These are phyloP conservation scores for Plasmodium falciparum DNA, from an alignment of 169 alveolate species.

Conservation along the genomic window DNA sequence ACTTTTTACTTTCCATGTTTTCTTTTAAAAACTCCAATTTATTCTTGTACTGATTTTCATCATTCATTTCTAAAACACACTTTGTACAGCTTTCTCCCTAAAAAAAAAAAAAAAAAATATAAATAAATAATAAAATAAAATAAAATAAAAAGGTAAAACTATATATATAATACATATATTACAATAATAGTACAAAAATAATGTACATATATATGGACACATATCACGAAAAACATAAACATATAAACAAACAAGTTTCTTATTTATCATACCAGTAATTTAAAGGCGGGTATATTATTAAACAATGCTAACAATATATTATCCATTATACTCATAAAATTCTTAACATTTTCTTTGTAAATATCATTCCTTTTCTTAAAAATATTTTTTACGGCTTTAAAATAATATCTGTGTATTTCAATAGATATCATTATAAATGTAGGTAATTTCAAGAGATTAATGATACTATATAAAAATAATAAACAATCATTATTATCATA, in stretches of 20 bases:
- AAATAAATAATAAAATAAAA: background rate
- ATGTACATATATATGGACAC: background rate
- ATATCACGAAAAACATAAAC: background rate
- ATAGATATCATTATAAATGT: constrained; percentile 56
- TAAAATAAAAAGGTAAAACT: background rate
- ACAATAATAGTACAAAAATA: background rate
- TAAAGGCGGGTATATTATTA: constrained; percentile 40
- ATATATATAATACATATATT: background rate
- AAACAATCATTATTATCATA: constrained; percentile 40
- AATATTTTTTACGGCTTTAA: constrained; percentile 42
- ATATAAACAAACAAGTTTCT: background rate
- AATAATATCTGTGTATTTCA: constrained; percentile 61
- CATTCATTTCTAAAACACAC: constrained; percentile 22
- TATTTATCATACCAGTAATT: constrained; percentile 33
- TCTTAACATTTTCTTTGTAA: constrained; percentile 22
- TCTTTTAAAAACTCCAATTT: constrained; percentile 43
- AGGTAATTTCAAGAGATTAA: constrained; percentile 45
- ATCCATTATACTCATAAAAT: constrained; percentile 31
- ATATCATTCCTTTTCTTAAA: constrained; percentile 42
- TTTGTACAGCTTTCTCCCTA: constrained; percentile 63
- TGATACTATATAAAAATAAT: constrained; percentile 14
- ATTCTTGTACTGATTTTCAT: constrained; percentile 28
- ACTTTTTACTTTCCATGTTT: constrained; percentile 48
- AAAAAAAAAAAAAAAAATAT: background rate
- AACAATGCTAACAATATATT: constrained; percentile 20